phyloP scores from a whole-genome alignment of 768 basidiomycete genomes.

The Multifurca ochricompacta region DNA sequence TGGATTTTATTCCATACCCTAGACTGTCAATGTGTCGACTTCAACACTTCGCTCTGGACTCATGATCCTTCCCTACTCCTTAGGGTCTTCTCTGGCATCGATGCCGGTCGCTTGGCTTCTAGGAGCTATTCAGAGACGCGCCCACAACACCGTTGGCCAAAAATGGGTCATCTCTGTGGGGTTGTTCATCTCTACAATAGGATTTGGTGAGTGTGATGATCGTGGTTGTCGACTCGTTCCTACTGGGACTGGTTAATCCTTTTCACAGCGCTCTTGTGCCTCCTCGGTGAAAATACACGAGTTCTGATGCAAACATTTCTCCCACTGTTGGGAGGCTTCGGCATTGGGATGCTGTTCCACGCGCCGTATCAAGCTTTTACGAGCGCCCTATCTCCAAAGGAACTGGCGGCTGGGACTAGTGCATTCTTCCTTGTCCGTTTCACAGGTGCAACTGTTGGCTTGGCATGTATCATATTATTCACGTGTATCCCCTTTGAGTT shows the following conservation, averaged over 20 bases:
- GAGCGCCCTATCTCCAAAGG: slow-evolving; percentile 51
- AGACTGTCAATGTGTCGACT: slow-evolving; percentile 67
- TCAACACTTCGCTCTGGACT: slow-evolving; percentile 61
- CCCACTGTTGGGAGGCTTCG: slow-evolving; percentile 66
- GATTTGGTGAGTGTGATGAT: slow-evolving; percentile 54
- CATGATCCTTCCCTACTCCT: slow-evolving; percentile 73
- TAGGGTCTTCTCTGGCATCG: slow-evolving; percentile 77
- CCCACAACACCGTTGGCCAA: slow-evolving; percentile 52
- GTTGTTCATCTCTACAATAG: slow-evolving; percentile 55
- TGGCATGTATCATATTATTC: slow-evolving; percentile 40
- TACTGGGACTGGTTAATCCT: not conserved
- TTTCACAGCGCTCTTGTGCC: slow-evolving; percentile 52
- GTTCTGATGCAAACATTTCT: slow-evolving; percentile 42
- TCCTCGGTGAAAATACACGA: slow-evolving; percentile 48
- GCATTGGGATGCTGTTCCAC: slow-evolving; percentile 79
- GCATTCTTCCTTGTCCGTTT: slow-evolving; percentile 85
- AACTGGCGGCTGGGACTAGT: slow-evolving; percentile 72
- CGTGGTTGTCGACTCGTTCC: not conserved
- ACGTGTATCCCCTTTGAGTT: slow-evolving; percentile 3
- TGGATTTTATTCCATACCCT: not conserved
- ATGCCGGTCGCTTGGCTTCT: slow-evolving; percentile 85
- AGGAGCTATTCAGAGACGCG: slow-evolving; percentile 52
- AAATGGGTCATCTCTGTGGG: slow-evolving; percentile 58
- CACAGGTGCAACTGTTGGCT: slow-evolving; percentile 75
- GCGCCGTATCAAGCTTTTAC: slow-evolving; percentile 79